Evolutionary conservation across 2,329 filamentous ascomycete genomes (phyloP).

Genomic region (Colletotrichum acutatum): DNA sequence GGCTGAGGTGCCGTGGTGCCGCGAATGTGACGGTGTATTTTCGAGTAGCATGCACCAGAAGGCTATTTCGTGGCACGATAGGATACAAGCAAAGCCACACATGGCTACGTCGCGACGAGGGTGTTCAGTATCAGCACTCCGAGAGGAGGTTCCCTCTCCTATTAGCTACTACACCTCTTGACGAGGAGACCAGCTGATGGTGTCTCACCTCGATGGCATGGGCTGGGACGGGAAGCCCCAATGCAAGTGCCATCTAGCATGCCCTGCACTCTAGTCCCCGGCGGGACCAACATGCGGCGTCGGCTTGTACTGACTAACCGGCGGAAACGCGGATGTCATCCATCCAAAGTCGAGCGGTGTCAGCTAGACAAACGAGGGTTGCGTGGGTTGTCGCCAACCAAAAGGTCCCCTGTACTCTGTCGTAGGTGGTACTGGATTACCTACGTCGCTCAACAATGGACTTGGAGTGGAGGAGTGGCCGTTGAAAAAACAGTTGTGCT

Average conservation of each 20-base stretch:
- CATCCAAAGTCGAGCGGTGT: background rate
- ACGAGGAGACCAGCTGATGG: constrained; percentile 29
- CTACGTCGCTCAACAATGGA: background rate
- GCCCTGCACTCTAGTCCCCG: background rate
- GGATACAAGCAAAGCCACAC: constrained; percentile 7
- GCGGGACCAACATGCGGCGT: constrained; percentile 3
- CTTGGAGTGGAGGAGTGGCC: background rate
- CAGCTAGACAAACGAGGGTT: background rate
- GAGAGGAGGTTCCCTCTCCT: background rate
- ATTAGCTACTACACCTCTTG: background rate
- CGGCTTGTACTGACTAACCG: background rate
- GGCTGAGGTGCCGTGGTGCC: constrained; percentile 19
- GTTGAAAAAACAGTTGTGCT: background rate
- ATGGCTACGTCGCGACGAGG: constrained; percentile 1
- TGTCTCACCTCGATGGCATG: constrained; percentile 28
- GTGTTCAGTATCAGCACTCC: background rate
- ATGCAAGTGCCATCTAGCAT: constrained; percentile 13
- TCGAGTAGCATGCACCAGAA: constrained; percentile 1
- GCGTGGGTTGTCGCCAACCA: background rate
- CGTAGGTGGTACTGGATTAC: background rate
- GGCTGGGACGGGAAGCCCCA: constrained; percentile 13
- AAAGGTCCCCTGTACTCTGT: background rate
- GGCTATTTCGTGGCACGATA: constrained; percentile 13
- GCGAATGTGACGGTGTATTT: constrained; percentile 17
- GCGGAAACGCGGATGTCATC: background rate